Conservation (phyloP, 495 filamentous ascomycete genomes). For the Penicillium turbatum region DNA sequence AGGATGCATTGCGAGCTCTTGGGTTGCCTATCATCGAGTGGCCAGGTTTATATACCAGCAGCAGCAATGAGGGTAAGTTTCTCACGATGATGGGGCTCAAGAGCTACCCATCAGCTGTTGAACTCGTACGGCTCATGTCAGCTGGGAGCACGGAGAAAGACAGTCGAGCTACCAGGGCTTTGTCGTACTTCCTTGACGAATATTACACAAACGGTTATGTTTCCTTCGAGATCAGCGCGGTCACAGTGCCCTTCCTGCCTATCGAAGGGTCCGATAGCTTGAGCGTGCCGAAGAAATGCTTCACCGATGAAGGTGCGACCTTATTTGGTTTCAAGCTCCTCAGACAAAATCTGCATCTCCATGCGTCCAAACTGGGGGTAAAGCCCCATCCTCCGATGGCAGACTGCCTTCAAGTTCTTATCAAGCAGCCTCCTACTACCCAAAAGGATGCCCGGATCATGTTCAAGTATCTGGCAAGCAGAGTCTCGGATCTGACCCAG, state of each 20-base stretch:
- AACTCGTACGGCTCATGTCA: conserved; percentile 72
- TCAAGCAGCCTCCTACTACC: conserved; percentile 64
- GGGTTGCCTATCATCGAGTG: conserved; percentile 79
- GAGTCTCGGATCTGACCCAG: conserved; percentile 65
- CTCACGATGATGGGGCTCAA: conserved; percentile 66
- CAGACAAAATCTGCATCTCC: conserved; percentile 61
- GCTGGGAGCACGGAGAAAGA: conserved; percentile 53
- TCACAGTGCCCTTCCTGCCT: conserved; percentile 66
- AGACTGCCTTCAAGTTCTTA: conserved; percentile 65
- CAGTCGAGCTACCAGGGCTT: conserved; percentile 56
- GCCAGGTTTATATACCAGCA: conserved; percentile 61
- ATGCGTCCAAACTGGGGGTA: conserved; percentile 82
- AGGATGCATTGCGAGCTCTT: conserved; percentile 61
- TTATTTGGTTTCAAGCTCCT: conserved; percentile 79
- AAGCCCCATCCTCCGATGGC: conserved; percentile 69
- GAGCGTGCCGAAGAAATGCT: conserved; percentile 72
- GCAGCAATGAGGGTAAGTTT: conserved; percentile 68
- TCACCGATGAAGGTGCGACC: conserved; percentile 69
- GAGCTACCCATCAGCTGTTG: conserved; percentile 60
- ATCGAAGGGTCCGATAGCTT: conserved; percentile 60
- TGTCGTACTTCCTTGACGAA: conserved; percentile 80
- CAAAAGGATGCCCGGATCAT: conserved; percentile 59
- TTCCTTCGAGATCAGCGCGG: conserved; percentile 50
- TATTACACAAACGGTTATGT: conserved; percentile 73
- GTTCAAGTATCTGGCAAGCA: conserved; percentile 78